Evolutionary conservation across 164 flowering plant genomes (phyloP).

Genomic region (Buxus sempervirens): DNA sequence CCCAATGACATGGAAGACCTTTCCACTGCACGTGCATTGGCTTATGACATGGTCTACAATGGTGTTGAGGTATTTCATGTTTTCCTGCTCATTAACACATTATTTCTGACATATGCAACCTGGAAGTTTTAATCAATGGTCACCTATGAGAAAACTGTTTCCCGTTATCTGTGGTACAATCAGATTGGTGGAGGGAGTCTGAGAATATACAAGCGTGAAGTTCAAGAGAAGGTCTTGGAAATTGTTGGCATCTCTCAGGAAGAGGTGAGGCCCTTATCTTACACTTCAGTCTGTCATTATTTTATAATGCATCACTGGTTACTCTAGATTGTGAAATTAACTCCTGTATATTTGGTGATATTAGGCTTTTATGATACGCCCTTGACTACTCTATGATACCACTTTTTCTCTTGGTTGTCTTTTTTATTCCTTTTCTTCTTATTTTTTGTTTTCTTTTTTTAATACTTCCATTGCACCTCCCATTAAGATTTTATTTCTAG

Average conservation of each 20-base stretch:
- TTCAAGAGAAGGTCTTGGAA: slow-evolving; percentile 85
- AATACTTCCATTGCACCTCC: no score
- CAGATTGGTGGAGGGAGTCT: slow-evolving; percentile 99
- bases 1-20: slow-evolving; percentile 82
- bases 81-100: background rate
- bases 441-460: no score
- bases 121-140: background rate
- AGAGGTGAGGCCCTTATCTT: slow-evolving; percentile 44
- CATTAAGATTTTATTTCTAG: background rate
- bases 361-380: no score
- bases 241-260: slow-evolving; percentile 73
- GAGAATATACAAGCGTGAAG: slow-evolving; percentile 82
- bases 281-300: background rate
- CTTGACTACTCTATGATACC: no score
- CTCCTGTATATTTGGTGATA: no score
- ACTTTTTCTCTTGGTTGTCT: no score
- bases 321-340: background rate
- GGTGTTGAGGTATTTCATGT: slow-evolving; percentile 75
- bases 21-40: slow-evolving; percentile 90
- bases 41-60: slow-evolving; percentile 99
- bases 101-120: background rate
- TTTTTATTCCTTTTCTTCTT: no score
- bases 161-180: slow-evolving; percentile 7
- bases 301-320: background rate
- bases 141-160: background rate